A percentile compares a stretch with the other conserved stretches of the same genome.
Evolutionary conservation across 2,329 filamentous ascomycete genomes (phyloP).

Genomic region (Colletotrichum sp.): DNA sequence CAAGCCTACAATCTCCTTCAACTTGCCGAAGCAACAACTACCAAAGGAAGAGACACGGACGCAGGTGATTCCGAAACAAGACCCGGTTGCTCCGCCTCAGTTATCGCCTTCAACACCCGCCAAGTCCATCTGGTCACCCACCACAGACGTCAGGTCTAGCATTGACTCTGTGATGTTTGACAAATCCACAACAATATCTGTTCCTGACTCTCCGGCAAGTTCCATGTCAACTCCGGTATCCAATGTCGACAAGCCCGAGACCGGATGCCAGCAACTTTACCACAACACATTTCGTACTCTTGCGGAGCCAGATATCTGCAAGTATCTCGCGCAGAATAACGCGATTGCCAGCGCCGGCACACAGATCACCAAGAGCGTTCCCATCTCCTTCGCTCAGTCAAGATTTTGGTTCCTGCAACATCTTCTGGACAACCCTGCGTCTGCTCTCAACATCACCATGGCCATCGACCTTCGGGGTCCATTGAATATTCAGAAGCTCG

Average conservation of each 20-base stretch:
- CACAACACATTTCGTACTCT: background rate
- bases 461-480: constrained; percentile 34
- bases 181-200: background rate
- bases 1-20: background rate
- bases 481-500: constrained; percentile 33
- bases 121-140: background rate
- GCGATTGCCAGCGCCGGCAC: background rate
- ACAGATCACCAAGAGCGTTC: background rate
- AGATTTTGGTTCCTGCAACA: constrained; percentile 44
- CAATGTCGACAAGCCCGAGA: background rate
- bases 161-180: background rate
- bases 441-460: constrained; percentile 42
- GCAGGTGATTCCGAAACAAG: background rate
- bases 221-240: background rate
- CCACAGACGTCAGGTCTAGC: background rate
- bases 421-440: constrained; percentile 35
- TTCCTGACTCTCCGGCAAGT: background rate
- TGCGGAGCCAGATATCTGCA: background rate
- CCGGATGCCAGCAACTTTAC: background rate
- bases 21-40: background rate
- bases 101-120: background rate
- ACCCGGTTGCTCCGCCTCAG: background rate
- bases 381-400: constrained; percentile 42
- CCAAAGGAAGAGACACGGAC: background rate
- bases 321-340: background rate